Percentiles rank a stretch among this genome's conserved stretches.
Conservation (phyloP, 306 rosid genomes). For the Quercus variabilis region DNA sequence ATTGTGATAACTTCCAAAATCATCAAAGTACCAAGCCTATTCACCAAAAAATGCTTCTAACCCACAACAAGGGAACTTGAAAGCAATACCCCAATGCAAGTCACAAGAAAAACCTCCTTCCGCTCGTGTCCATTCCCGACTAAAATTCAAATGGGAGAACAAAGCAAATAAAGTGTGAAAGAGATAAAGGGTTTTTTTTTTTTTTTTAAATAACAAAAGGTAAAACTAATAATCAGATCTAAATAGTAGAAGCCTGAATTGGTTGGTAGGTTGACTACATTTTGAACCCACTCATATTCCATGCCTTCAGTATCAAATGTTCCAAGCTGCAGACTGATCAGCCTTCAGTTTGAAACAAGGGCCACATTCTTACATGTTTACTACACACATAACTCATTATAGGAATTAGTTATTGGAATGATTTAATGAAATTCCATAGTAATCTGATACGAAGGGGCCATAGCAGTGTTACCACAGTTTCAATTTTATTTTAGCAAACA, state of each 20-base stretch:
- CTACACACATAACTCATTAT: neutral
- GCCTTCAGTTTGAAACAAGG: slow-evolving; percentile 83
- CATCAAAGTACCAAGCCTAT: neutral
- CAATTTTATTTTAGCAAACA: neutral
- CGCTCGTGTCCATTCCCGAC: slow-evolving; percentile 96
- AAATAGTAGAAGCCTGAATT: neutral
- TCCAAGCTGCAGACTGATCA: slow-evolving; percentile 77
- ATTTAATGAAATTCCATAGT: neutral
- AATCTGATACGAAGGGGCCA: neutral
- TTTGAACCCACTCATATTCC: slow-evolving; percentile 95
- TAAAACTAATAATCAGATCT: neutral
- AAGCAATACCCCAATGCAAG: slow-evolving; percentile 22
- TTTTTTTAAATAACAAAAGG: neutral
- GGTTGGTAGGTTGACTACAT: slow-evolving; percentile 44
- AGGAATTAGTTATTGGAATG: neutral
- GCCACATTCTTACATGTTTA: slow-evolving; percentile 73
- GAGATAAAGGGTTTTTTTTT: neutral
- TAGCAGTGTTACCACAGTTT: neutral
- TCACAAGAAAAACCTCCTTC: slow-evolving; percentile 91
- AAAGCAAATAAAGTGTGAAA: slow-evolving; percentile 4
- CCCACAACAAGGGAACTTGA: slow-evolving; percentile 12
- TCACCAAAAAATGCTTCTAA: slow-evolving; percentile 1
- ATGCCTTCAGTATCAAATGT: slow-evolving; percentile 85
- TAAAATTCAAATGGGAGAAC: slow-evolving; percentile 29
- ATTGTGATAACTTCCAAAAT: slow-evolving; percentile 8